Conservation (phyloP, 176 grass and related monocot genomes). For the Pharus latifolius region DNA sequence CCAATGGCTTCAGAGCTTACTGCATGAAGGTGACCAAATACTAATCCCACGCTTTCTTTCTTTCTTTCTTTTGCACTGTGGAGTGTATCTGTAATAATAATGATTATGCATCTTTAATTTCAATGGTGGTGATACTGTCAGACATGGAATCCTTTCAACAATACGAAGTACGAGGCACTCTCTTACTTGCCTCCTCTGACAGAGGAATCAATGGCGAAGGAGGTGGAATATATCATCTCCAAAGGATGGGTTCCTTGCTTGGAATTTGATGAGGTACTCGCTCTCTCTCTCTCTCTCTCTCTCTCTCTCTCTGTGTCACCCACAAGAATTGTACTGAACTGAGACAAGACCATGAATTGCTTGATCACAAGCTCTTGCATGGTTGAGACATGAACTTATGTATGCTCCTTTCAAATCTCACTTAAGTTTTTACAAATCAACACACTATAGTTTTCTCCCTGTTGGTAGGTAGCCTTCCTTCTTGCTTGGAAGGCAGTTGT, state of each 20-base stretch:
- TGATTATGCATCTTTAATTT: no score
- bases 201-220: slow-evolving; percentile 43
- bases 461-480: no score
- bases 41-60: not conserved
- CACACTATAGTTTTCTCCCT: no score
- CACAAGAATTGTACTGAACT: no score
- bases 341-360: no score
- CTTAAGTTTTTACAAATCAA: no score
- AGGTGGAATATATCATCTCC: slow-evolving; percentile 49
- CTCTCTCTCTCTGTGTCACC: not conserved
- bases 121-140: not conserved
- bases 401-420: no score
- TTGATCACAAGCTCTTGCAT: no score
- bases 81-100: not conserved
- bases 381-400: no score
- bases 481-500: no score
- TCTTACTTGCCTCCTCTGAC: slow-evolving; percentile 56
- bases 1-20: slow-evolving; percentile 20
- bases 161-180: slow-evolving; percentile 53
- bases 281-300: not conserved
- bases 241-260: slow-evolving; percentile 65
- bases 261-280: slow-evolving; percentile 56
- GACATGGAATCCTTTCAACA: slow-evolving; percentile 68
- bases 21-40: slow-evolving; percentile 43
- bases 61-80: not conserved